A percentile compares a stretch with the other conserved stretches of the same genome.
These are phyloP conservation scores for Skeletonema grethae DNA, from an alignment of 108 stramenopile genomes.

Conservation along the genomic window DNA sequence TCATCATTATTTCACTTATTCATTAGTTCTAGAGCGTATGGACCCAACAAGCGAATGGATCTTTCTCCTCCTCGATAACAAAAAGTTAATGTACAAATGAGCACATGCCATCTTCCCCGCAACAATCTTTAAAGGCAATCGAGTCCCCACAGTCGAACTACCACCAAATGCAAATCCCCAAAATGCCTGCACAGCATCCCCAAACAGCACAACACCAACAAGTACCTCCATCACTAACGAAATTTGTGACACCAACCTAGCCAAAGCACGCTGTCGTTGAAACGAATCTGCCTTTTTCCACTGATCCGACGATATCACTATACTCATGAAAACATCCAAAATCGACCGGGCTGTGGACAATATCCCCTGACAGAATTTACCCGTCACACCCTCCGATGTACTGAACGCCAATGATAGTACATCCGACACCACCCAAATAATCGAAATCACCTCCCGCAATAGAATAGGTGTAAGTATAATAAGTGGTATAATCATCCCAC, in stretches of 20 bases:
- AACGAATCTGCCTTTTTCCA: conserved; percentile 75
- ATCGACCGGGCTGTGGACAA: conserved; percentile 31
- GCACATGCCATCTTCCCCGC: conserved; percentile 55
- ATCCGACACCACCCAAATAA: conserved; percentile 68
- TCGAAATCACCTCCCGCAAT: conserved; percentile 69
- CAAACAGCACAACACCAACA: conserved; percentile 55
- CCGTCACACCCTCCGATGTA: conserved; percentile 38
- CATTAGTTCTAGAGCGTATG: conserved; percentile 34
- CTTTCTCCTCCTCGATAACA: conserved; percentile 61
- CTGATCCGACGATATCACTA: conserved; percentile 52
- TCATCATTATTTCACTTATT: neutral
- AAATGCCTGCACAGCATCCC: conserved; percentile 57
- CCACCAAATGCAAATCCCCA: conserved; percentile 31
- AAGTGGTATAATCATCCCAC: conserved; percentile 29
- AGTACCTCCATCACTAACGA: conserved; percentile 66
- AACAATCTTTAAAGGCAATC: conserved; percentile 42
- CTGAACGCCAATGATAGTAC: conserved; percentile 36
- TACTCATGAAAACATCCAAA: conserved; percentile 74
- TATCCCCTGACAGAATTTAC: conserved; percentile 20
- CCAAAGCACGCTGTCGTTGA: conserved; percentile 68
- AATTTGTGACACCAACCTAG: conserved; percentile 58
- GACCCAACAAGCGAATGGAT: conserved; percentile 40
- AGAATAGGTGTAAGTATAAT: conserved; percentile 62
- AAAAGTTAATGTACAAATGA: conserved; percentile 75
- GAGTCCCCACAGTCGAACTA: conserved; percentile 1